Conservation (phyloP, 495 filamentous ascomycete genomes). For the Aspergillus sparsus region DNA sequence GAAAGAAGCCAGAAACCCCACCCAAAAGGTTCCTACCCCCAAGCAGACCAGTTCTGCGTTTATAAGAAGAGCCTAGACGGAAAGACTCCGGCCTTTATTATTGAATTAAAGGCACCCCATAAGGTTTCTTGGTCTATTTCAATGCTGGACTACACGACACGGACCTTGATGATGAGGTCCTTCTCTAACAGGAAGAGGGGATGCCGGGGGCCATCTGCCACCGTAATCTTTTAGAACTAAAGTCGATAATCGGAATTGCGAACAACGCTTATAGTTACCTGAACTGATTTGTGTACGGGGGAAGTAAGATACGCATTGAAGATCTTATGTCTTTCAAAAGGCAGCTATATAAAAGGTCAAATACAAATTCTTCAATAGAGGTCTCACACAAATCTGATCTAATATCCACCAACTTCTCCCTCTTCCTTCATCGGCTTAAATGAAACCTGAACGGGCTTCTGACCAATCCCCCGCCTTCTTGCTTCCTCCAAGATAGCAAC, state of each 20-base stretch:
- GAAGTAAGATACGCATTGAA: neutral
- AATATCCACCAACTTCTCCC: conserved; percentile 24
- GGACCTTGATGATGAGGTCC: conserved; percentile 25
- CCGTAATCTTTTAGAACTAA: neutral
- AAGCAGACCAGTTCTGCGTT: conserved; percentile 48
- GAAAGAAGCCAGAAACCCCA: conserved; percentile 8
- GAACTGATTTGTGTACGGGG: too few species aligned
- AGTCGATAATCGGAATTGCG: too few species aligned
- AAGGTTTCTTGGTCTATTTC: conserved; percentile 35
- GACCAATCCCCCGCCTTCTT: conserved; percentile 47
- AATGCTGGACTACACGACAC: conserved; percentile 26
- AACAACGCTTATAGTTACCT: too few species aligned
- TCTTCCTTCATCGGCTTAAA: conserved; percentile 36
- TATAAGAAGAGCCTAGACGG: conserved; percentile 32
- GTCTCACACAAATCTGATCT: neutral
- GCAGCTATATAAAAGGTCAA: too few species aligned
- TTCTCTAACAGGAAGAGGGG: conserved; percentile 18
- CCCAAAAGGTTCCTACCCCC: conserved; percentile 11
- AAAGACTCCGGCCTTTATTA: conserved; percentile 32
- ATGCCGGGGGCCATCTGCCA: neutral
- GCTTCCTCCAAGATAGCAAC: conserved; percentile 57
- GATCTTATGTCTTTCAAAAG: neutral
- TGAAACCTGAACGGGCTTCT: conserved; percentile 29
- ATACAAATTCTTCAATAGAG: too few species aligned
- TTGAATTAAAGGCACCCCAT: conserved; percentile 50